Evolutionary conservation across 2,329 filamentous ascomycete species (phyloP), one percentile per base, ranked within the genome.

Genomic region (Verticillium isaacii): DNA sequence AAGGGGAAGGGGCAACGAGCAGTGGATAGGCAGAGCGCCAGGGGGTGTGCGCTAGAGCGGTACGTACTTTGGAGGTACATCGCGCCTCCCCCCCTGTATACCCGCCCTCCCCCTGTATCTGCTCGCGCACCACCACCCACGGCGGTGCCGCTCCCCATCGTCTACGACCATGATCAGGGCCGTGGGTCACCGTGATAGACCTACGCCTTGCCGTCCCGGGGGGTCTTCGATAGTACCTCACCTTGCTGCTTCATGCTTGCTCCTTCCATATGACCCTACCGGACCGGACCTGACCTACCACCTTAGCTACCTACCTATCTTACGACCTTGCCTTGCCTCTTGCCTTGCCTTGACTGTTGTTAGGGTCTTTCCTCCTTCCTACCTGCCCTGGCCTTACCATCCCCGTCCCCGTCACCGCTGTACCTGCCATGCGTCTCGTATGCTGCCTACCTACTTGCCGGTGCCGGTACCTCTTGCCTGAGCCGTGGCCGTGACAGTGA

Each of bases 221-320:
- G 45, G 45, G 45, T 23, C n/a, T 2, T 23, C 2, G 45, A 7
- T 11, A 23, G 45, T 12, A 23, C 19, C 45, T 50, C 45, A 50
- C 45, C 37, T 63, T 39, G 63, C 57, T 61, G 60, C 59, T 65
- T 63, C 60, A 66, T 63, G 56, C 64, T 64, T 62, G 60, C 63
- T 19, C 57, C 61, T 62, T 58, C 58, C 57, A 29, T 29, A 29
- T 29, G 29, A 29, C 29, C 29, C 29, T 29, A 29, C 29, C 29
- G 29, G 29, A 29, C 29, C 29, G 29, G 29, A 29, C 29, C 29
- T 29, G 29, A 29, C 29, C 29, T 29, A 29, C 29, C 29, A 29
- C 29, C 29, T 29, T 29, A 29, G 29, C 29, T 29, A 29, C 29
- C 29, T 29, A 29, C 29, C 29, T 29, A 29, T 29, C 50, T 56